These are phyloP conservation scores for Tetrahymena borealis DNA, from an alignment of 73 alveolate species.

Conservation along the genomic window DNA sequence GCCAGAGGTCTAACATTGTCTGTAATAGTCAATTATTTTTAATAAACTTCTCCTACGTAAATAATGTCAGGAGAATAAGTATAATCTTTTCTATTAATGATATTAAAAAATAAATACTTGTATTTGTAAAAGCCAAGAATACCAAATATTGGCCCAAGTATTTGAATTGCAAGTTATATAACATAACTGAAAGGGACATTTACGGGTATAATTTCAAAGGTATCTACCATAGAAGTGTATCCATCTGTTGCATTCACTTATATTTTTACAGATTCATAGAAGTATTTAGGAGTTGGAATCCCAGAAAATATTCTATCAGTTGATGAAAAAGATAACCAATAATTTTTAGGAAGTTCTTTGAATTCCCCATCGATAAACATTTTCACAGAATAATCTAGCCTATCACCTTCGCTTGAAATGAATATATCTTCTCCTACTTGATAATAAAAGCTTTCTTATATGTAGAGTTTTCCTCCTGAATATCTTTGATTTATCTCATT, in stretches of 20 bases:
- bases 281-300: not conserved
- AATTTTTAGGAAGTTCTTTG: not conserved
- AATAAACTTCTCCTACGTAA: not conserved
- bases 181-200: not conserved
- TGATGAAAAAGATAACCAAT: not conserved
- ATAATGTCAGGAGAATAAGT: not conserved
- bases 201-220: not conserved
- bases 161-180: not conserved
- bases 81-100: not conserved
- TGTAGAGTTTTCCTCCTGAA: not conserved
- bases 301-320: not conserved
- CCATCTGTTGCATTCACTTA: not conserved
- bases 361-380: not conserved
- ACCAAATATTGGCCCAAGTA: not conserved
- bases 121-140: not conserved
- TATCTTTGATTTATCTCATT: not conserved
- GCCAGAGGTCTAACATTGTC: not conserved
- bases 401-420: not conserved
- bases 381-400: not conserved
- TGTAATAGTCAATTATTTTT: not conserved
- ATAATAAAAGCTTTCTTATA: not conserved
- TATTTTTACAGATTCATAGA: not conserved
- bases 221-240: not conserved
- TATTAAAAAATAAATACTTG: not conserved
- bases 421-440: not conserved